Percentiles rank a stretch among this genome's conserved stretches.
phyloP scores from a whole-genome alignment of 805 yeast species.

The Wickerhamiella brachini region DNA sequence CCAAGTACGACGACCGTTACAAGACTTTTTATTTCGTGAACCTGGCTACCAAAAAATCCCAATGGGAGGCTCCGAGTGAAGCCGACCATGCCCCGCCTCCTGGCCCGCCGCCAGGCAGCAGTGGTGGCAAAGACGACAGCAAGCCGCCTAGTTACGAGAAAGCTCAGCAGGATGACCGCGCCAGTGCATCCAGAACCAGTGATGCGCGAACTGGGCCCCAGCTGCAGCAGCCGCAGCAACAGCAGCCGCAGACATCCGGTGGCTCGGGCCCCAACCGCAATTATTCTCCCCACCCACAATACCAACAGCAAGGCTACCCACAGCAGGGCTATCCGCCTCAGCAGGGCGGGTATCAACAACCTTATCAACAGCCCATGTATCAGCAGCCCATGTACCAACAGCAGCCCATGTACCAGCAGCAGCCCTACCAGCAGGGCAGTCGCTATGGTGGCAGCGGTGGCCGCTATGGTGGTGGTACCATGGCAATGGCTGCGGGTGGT shows the following conservation, averaged over 20 bases:
- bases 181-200: background rate
- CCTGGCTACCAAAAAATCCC: slow-evolving; percentile 55
- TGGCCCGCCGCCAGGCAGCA: slow-evolving; percentile 13
- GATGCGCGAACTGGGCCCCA: background rate
- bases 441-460: background rate
- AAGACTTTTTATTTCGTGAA: slow-evolving; percentile 78
- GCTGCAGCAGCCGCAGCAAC: slow-evolving; percentile 2
- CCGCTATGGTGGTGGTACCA: slow-evolving; percentile 36
- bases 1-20: slow-evolving; percentile 26
- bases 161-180: background rate
- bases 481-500: slow-evolving; percentile 22
- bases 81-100: slow-evolving; percentile 10
- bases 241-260: background rate
- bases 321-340: slow-evolving; percentile 2
- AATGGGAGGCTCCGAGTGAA: slow-evolving; percentile 70
- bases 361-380: slow-evolving; percentile 2
- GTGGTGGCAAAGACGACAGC: background rate
- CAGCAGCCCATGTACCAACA: slow-evolving; percentile 3
- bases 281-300: background rate
- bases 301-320: slow-evolving; percentile 7
- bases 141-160: slow-evolving; percentile 8
- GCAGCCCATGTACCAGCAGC: slow-evolving; percentile 21
- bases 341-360: slow-evolving; percentile 7
- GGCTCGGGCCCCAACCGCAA: background rate
- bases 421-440: slow-evolving; percentile 12